Evolutionary conservation across 768 basidiomycete species (phyloP), one percentile per base, ranked within the genome.

Genomic region (Sutorius australiensis): DNA sequence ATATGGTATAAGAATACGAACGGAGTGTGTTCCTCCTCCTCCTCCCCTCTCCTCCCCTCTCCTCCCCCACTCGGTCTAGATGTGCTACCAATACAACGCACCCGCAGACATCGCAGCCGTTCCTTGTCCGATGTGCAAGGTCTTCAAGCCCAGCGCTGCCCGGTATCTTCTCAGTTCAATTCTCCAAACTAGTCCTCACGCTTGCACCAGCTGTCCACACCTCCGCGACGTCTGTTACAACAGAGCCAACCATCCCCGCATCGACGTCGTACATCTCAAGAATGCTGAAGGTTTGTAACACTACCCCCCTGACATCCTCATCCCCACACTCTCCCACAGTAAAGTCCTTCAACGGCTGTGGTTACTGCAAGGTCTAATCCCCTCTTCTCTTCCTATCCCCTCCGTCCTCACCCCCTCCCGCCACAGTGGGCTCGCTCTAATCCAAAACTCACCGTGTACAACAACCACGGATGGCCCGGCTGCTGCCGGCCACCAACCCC

Each of bases 391-490:
- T 60, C 54, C 59, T 52, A 47, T 58, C 43, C 61, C 56, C 51
- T 43, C 59, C 56, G 60, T 54, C 62, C 61, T 67, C 64, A 63
- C 65, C 52, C 50, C 59, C 54, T 59, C 57, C 53, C 42, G 46
- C 54, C 37, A 46, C 71, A 90, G 89, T 91, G 88, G 89, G 87
- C 87, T 54, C 77, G 78, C 57, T 75, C 75, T 10, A 79, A 76
- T 63, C 81, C 80, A 53, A 83, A 83, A 64, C 72, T 72, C 47
- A 71, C 78, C 31, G 80, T 80, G 16, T 80, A 80, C 65, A 73
- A 78, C 65, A 92, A 92, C 61, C 80, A 79, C 32, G 90, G 90
- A 19, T 92, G 89, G 88, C 91, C 91, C 38, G 90, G 90, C 36
- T 93, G 90, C 75, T 93, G 90, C 75, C 83, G 89, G n/a, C 74